Conservation (phyloP, 2,329 filamentous ascomycete genomes). For the Paracoccidioides brasiliensis region DNA sequence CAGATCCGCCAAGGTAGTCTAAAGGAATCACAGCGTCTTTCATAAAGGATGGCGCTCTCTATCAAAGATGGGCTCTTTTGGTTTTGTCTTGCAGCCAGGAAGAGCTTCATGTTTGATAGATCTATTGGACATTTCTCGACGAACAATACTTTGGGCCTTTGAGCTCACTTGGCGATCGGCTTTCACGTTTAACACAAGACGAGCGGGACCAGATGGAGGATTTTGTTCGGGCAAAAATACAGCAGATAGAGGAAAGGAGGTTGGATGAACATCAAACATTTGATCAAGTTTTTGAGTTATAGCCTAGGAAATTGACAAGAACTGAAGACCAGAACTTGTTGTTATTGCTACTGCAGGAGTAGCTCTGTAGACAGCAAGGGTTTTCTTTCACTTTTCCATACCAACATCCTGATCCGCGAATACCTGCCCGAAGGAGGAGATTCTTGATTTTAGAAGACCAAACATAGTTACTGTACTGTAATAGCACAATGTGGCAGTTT, state of each 20-base stretch:
- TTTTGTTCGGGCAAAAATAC: constrained; percentile 3
- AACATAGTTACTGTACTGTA: too few species aligned
- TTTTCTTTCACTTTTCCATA: too few species aligned
- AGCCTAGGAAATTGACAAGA: background rate
- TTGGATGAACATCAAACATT: constrained; percentile 3
- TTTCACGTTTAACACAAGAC: constrained; percentile 2
- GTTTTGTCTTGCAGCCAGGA: constrained; percentile 16
- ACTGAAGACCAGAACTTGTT: too few species aligned
- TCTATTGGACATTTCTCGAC: constrained; percentile 5
- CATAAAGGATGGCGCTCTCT: constrained; percentile 16
- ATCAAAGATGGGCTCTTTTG: constrained; percentile 17
- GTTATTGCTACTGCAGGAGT: too few species aligned
- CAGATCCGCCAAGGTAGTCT: constrained; percentile 5
- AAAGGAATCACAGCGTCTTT: constrained; percentile 11
- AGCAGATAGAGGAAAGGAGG: background rate
- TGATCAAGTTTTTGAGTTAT: constrained; percentile 5
- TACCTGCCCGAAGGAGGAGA: too few species aligned
- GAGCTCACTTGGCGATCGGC: constrained; percentile 1
- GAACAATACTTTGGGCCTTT: constrained; percentile 2
- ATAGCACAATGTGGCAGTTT: too few species aligned
- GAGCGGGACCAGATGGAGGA: constrained; percentile 1
- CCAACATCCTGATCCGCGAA: too few species aligned
- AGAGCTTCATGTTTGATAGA: constrained; percentile 17
- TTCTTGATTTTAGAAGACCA: too few species aligned
- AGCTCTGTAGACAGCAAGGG: too few species aligned